These are phyloP conservation scores for Skeletonema grethae DNA, from an alignment of 108 stramenopile genomes.

Conservation along the genomic window DNA sequence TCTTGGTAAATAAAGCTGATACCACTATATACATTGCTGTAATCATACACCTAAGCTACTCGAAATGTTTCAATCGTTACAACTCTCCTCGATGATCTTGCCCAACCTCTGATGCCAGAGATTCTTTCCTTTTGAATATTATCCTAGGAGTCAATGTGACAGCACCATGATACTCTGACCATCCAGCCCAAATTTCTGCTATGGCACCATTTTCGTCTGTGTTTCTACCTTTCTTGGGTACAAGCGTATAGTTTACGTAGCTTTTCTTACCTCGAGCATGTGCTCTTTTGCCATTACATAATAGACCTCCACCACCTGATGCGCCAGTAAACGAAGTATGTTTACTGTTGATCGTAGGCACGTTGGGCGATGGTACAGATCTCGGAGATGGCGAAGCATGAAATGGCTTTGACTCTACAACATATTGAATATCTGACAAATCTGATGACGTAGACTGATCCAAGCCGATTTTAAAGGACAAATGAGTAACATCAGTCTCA, in stretches of 20 bases:
- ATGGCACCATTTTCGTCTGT: background rate
- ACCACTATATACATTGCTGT: too few species aligned
- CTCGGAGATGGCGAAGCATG: slow-evolving; percentile 7
- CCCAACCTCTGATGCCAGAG: background rate
- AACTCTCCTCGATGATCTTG: background rate
- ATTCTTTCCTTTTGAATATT: slow-evolving; percentile 26
- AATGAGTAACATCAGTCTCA: background rate
- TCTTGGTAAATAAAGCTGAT: slow-evolving; percentile 9
- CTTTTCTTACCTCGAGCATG: slow-evolving; percentile 32
- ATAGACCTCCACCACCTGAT: slow-evolving; percentile 30
- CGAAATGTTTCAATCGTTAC: background rate
- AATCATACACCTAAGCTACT: background rate
- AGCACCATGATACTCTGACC: slow-evolving; percentile 34
- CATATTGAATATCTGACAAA: slow-evolving; percentile 44
- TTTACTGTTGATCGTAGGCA: slow-evolving; percentile 8
- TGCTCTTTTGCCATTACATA: slow-evolving; percentile 40
- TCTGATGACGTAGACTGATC: slow-evolving; percentile 21
- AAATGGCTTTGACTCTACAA: slow-evolving; percentile 39
- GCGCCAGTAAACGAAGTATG: slow-evolving; percentile 17
- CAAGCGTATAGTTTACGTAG: slow-evolving; percentile 24
- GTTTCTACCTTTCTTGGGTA: slow-evolving; percentile 10
- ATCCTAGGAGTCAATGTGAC: slow-evolving; percentile 41
- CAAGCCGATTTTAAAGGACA: slow-evolving; percentile 28
- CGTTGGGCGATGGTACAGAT: slow-evolving; percentile 2
- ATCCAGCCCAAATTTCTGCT: slow-evolving; percentile 31